These are phyloP conservation scores for Grosmannia penicillata DNA, from an alignment of 2,329 filamentous ascomycete species.

Conservation along the genomic window DNA sequence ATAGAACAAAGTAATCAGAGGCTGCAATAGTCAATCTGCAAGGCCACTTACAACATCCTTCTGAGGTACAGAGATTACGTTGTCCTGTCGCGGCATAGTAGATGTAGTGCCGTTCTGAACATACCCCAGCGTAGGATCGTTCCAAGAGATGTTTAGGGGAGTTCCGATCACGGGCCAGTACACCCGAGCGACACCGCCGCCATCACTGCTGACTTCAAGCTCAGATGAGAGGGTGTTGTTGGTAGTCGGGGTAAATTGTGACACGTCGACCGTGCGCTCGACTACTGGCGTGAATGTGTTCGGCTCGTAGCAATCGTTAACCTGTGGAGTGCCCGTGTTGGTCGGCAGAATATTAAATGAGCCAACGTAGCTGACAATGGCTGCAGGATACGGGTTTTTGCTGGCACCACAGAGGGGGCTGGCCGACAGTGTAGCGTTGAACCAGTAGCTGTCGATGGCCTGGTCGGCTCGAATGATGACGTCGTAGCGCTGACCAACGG, in stretches of 20 bases:
- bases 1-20: neutral
- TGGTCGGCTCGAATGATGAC: slow-evolving; percentile 27
- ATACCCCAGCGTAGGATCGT: slow-evolving; percentile 20
- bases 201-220: slow-evolving; percentile 9
- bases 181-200: slow-evolving; percentile 14
- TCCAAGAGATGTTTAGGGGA: slow-evolving; percentile 17
- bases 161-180: slow-evolving; percentile 16
- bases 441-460: slow-evolving; percentile 24
- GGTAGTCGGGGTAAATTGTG: slow-evolving; percentile 8
- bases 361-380: slow-evolving; percentile 15
- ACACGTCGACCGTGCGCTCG: slow-evolving; percentile 8
- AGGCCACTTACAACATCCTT: slow-evolving; percentile 1
- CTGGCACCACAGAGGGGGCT: slow-evolving; percentile 12
- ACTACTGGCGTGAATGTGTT: slow-evolving; percentile 10
- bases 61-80: slow-evolving; percentile 4
- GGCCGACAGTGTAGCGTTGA: slow-evolving; percentile 23
- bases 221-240: slow-evolving; percentile 7
- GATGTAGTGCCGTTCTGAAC: slow-evolving; percentile 14
- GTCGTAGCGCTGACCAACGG: slow-evolving; percentile 29
- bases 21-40: no score
- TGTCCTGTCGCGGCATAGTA: slow-evolving; percentile 3
- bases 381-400: slow-evolving; percentile 14
- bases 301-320: slow-evolving; percentile 8
- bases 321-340: slow-evolving; percentile 13
- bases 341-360: slow-evolving; percentile 11